Base-by-base conservation (phyloP, 2,329 filamentous ascomycete species). In the Aspergillus terreus region DNA sequence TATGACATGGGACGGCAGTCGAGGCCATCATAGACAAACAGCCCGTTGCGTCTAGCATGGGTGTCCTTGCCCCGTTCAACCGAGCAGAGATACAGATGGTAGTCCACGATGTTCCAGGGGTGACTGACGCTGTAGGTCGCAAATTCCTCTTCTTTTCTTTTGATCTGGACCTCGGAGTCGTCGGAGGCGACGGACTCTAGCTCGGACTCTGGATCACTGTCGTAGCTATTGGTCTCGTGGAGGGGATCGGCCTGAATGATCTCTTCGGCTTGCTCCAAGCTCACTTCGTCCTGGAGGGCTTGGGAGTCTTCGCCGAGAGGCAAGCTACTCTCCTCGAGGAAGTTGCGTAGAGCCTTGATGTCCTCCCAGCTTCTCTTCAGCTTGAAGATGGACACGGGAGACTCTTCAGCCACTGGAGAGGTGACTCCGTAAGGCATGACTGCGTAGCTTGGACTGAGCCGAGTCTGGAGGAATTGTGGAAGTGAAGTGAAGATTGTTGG, bases 61-160 rank as follows among this genome's bases (percentile, higher is more conserved):
- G 30, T 36, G 15, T 61, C 57, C 41, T 54, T 59, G 7, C 51
- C 53, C 4, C 38, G 47, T 38, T 70, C 66, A 23, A 64, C 52
- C n/a, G 50, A 46, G 14, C 53, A 53, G 10, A 70, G 61, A 41
- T 68, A 69, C 14, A 71, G 47, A 15, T 68, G 58, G 25, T 67
- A 70, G 50, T 70, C 68, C 7, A 69, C 49, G 12, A 67, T 55
- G 9, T 60, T 57, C 65, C 64, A 70, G 6, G 65, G 65, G 40
- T 69, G 65, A 12, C 46, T 53, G 36, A 62, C 51, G 17, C 51
- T 44, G 40, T 52, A 57, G 6, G 51, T 47, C 15, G 50, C 45
- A 19, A 44, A 44, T 6, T 54, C 46, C 23, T 41, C 35, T 23
- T 41, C 23, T n/a, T 38, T 27, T 11, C 25, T 30, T 35, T 41